Base-by-base conservation (phyloP, 495 filamentous ascomycete genomes). In the Talaromyces trachyspermus region DNA sequence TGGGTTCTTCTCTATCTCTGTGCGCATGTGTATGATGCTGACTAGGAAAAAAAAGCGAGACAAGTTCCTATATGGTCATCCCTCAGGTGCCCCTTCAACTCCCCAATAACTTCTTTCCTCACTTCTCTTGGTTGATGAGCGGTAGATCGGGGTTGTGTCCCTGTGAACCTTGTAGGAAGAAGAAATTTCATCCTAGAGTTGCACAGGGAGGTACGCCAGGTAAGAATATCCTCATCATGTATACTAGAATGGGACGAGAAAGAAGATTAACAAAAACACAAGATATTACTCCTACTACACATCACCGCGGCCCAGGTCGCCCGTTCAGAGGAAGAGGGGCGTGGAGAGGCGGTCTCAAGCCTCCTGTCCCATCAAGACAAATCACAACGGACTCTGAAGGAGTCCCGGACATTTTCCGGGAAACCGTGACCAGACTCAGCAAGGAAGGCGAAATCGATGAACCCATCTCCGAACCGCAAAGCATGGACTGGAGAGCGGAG, bases 111-210 rank as follows among this genome's bases (percentile, higher is more conserved):
- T 83, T 83, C 58, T 78, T 71, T 23, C 70, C 71, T 0, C 80
- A 84, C 50, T 83, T 83, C 57, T 62, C 59, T 38, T 68, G 69
- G 60, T 54, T 83, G 19, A 78, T 81, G 72, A 71, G 66, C 5
- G 62, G 74, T 44, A 55, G 56, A 23, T 36, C 44, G 4, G 59
- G 54, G 1, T 51, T 50, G 5, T 75, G 72, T 38, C 19, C 59
- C 39, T 72, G 69, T 58, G 32, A 57, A 27, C 49, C 71, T 52
- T 73, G 71, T 32, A 50, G 37, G 29, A 46, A 46, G 32, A 22
- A 12, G 15, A 37, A 29, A 19, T 18, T 23, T 42, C 44, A 36
- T 10, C 15, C 48, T 18, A 23, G 27, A n/a, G n/a, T n/a, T n/a
- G n/a, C n/a, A n/a, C n/a, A n/a, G n/a, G n/a, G n/a, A n/a, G n/a